These are phyloP conservation scores for Fusarium lyarnte DNA, from an alignment of 2,329 filamentous ascomycete species.

Conservation along the genomic window DNA sequence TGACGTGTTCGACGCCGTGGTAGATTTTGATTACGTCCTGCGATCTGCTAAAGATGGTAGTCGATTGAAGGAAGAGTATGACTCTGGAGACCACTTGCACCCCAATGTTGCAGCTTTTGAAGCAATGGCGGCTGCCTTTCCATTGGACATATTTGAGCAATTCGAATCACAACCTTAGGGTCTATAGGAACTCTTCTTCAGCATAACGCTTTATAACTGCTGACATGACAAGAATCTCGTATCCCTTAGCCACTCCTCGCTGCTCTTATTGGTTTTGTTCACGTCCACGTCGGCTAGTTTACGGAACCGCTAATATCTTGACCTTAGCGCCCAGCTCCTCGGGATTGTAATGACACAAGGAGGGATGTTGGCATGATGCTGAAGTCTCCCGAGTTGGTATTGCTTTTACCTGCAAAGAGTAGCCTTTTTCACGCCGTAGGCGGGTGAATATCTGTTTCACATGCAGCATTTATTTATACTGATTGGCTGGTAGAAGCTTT, in stretches of 20 bases:
- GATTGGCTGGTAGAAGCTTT: background rate
- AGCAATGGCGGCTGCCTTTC: background rate
- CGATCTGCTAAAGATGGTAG: background rate
- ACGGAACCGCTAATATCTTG: background rate
- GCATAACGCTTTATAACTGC: rapidly evolving
- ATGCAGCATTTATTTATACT: background rate
- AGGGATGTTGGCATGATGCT: background rate
- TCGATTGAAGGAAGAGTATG: background rate
- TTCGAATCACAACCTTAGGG: no score
- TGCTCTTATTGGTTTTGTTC: background rate
- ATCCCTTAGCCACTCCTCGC: background rate
- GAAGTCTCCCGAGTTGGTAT: no score
- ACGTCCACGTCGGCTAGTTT: background rate
- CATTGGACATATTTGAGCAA: background rate
- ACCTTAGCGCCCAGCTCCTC: background rate
- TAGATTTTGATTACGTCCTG: background rate
- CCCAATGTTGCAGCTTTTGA: background rate
- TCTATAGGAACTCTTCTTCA: background rate
- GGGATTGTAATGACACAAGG: background rate
- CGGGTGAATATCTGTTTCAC: background rate
- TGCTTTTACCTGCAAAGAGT: no score
- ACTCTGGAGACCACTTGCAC: background rate
- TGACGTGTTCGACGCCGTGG: background rate
- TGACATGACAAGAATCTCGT: background rate
- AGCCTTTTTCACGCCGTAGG: background rate